Evolutionary conservation across 2,329 filamentous ascomycete genomes (phyloP).

Genomic region (Thielaviopsis musarum): DNA sequence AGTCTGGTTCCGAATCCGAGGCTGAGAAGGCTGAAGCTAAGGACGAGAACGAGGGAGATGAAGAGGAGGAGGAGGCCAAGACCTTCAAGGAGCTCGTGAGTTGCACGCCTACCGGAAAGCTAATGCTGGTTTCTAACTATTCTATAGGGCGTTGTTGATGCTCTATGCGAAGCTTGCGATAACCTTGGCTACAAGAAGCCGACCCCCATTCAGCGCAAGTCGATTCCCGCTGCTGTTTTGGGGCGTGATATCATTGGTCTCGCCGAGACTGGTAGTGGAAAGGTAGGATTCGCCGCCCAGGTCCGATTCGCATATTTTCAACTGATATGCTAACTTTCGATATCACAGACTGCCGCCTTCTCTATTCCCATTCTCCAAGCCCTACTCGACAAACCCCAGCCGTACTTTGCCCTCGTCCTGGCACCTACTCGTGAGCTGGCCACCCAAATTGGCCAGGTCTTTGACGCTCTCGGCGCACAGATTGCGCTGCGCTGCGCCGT

Average conservation of each 20-base stretch:
- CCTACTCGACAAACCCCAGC: slow-evolving; percentile 72
- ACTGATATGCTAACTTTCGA: not conserved
- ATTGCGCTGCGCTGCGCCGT: slow-evolving; percentile 79
- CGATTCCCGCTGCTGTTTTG: slow-evolving; percentile 65
- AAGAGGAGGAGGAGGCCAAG: slow-evolving; percentile 25
- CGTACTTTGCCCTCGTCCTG: slow-evolving; percentile 75
- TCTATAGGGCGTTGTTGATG: slow-evolving; percentile 58
- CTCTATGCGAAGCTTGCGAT: slow-evolving; percentile 76
- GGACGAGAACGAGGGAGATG: slow-evolving; percentile 4
- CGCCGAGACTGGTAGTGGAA: slow-evolving; percentile 89
- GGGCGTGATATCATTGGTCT: slow-evolving; percentile 81
- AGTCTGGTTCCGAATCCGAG: slow-evolving; percentile 9
- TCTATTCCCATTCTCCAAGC: slow-evolving; percentile 83
- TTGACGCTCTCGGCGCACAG: slow-evolving; percentile 71
- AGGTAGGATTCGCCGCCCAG: slow-evolving; percentile 21
- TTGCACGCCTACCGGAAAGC: not conserved
- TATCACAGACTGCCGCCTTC: slow-evolving; percentile 60
- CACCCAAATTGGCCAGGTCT: slow-evolving; percentile 73
- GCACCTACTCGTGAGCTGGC: slow-evolving; percentile 89
- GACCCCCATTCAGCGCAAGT: slow-evolving; percentile 74
- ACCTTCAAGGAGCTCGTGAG: slow-evolving; percentile 49
- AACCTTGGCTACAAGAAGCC: slow-evolving; percentile 68
- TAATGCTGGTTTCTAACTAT: slow-evolving; percentile 4
- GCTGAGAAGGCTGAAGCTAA: not conserved
- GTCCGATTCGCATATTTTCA: not conserved